These are phyloP conservation scores for Mycogone perniciosa DNA, from an alignment of 2,329 filamentous ascomycete species.

Conservation along the genomic window DNA sequence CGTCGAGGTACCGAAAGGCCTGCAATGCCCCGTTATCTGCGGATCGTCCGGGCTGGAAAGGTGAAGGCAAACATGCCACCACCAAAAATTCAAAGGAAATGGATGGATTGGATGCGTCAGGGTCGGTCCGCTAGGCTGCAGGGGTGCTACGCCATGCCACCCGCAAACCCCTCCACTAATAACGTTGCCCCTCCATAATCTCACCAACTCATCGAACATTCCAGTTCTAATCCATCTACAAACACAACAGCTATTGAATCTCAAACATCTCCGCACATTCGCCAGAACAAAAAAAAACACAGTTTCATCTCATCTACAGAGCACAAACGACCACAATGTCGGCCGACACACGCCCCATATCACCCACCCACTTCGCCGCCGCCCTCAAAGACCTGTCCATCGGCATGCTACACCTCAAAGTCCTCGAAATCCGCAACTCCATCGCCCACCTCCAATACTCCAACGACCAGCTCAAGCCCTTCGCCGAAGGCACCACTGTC, in stretches of 20 bases:
- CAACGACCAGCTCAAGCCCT: slow-evolving; percentile 66
- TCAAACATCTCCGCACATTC: not conserved
- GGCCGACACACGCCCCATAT: slow-evolving; percentile 55
- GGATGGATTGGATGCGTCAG: slow-evolving; percentile 4
- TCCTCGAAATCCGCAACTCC: slow-evolving; percentile 68
- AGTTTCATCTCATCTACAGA: not conserved
- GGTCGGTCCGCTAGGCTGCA: slow-evolving; percentile 7
- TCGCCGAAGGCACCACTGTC: slow-evolving; percentile 45
- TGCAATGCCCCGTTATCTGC: slow-evolving; percentile 1
- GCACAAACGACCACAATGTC: slow-evolving; percentile 43
- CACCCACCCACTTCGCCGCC: slow-evolving; percentile 55
- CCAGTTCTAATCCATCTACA: not conserved
- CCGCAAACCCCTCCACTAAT: slow-evolving; percentile 1
- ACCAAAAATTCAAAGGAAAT: slow-evolving; percentile 1
- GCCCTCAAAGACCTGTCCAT: slow-evolving; percentile 63
- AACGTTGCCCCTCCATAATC: not conserved
- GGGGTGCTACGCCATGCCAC: slow-evolving; percentile 4
- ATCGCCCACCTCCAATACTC: slow-evolving; percentile 68
- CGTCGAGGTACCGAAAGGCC: slow-evolving; percentile 2
- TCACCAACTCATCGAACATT: slow-evolving; percentile 7
- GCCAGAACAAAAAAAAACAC: not conserved
- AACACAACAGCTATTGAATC: not conserved
- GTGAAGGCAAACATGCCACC: not conserved
- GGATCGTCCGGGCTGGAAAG: not conserved
- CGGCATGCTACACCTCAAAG: slow-evolving; percentile 63